These are phyloP conservation scores for Lentinula edodes DNA, from an alignment of 768 basidiomycete species.

Conservation along the genomic window DNA sequence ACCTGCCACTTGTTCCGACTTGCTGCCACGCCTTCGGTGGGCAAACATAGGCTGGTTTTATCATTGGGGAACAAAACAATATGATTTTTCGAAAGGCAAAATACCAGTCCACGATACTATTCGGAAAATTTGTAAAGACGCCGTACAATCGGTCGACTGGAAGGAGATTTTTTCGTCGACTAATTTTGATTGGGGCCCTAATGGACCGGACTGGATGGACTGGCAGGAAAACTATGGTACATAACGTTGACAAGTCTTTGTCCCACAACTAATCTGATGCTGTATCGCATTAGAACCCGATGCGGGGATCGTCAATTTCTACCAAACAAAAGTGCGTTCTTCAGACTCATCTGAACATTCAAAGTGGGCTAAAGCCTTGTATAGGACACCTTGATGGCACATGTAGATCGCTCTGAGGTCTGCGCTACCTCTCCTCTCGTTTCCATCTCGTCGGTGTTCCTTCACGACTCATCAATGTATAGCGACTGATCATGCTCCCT, in stretches of 20 bases:
- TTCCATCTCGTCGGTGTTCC: constrained; percentile 74
- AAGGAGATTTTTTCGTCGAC: constrained; percentile 43
- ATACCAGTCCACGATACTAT: constrained; percentile 57
- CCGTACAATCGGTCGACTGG: constrained; percentile 71
- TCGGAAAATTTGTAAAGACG: constrained; percentile 51
- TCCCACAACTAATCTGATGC: neutral
- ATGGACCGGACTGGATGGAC: constrained; percentile 56
- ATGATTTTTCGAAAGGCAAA: constrained; percentile 75
- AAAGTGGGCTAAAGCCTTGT: neutral
- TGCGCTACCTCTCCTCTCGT: constrained; percentile 90
- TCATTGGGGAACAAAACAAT: constrained; percentile 95
- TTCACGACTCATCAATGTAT: neutral
- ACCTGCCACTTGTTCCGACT: constrained; percentile 42
- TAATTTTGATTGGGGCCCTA: constrained; percentile 44
- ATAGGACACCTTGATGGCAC: constrained; percentile 92
- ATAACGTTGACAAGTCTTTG: neutral
- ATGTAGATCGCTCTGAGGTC: constrained; percentile 95
- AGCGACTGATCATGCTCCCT: neutral
- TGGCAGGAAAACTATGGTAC: constrained; percentile 84
- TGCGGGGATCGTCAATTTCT: constrained; percentile 96
- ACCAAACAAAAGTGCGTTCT: constrained; percentile 59
- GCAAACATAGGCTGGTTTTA: constrained; percentile 95
- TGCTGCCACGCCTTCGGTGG: constrained; percentile 84
- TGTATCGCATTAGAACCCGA: constrained; percentile 64
- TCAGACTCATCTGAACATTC: too few relatives aligned